Evolutionary conservation across 371 early-diverging fungal species (phyloP).

Genomic region (Dichotomocladium elegans): DNA sequence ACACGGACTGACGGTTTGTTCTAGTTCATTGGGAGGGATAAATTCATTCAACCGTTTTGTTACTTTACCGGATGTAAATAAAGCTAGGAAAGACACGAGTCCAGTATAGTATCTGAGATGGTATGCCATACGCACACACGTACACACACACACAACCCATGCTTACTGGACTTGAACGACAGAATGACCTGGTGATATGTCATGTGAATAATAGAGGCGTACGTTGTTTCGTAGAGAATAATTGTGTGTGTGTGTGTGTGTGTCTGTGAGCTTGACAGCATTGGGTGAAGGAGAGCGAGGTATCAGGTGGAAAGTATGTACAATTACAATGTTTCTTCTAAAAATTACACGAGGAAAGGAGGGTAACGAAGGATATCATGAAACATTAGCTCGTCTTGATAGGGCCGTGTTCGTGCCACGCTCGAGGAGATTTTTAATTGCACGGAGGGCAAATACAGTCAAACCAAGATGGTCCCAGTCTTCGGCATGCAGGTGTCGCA

Average conservation of each 20-base stretch:
- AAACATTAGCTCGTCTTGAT: background rate
- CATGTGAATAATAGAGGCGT: too few species aligned
- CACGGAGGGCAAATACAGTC: slow-evolving; percentile 86
- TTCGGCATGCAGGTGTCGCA: slow-evolving; percentile 72
- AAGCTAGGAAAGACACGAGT: background rate
- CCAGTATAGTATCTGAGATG: too few species aligned
- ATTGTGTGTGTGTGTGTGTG: background rate
- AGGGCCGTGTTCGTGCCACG: background rate
- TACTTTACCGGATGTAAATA: background rate
- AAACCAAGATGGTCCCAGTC: slow-evolving; percentile 78
- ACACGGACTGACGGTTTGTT: background rate
- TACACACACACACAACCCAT: too few species aligned
- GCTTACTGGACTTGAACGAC: too few species aligned
- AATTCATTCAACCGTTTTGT: background rate
- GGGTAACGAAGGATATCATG: background rate
- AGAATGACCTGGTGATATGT: too few species aligned
- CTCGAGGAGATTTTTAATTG: slow-evolving; percentile 75
- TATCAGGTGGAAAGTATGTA: background rate
- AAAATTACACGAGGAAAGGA: background rate
- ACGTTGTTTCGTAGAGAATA: background rate
- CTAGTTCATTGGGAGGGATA: slow-evolving; percentile 30
- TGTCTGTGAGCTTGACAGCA: too few species aligned
- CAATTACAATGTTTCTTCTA: background rate
- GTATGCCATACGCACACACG: too few species aligned
- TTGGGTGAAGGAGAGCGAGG: too few species aligned